A percentile compares a stretch with the other conserved stretches of the same genome.
These are phyloP conservation scores for Berkeleyomyces basicola DNA, from an alignment of 2,329 filamentous ascomycete species.

Conservation along the genomic window DNA sequence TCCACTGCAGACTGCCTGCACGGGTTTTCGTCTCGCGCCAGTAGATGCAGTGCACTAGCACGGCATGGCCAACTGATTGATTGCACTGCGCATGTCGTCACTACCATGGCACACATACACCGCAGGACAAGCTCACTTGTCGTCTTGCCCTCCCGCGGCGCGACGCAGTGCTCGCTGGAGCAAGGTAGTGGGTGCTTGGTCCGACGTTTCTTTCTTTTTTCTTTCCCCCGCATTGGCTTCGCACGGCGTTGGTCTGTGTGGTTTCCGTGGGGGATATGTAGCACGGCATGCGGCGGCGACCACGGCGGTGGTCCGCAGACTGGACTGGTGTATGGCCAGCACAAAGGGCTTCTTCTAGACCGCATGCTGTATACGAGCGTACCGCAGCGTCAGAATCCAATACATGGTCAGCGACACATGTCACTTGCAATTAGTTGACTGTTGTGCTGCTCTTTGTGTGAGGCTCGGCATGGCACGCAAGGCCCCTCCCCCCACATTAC, in stretches of 20 bases:
- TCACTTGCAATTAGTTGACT: not conserved
- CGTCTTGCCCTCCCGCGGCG: too few species aligned
- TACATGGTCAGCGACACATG: not conserved
- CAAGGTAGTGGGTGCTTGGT: too few species aligned
- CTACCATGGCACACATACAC: too few species aligned
- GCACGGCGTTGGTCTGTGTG: not conserved
- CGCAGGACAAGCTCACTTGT: too few species aligned
- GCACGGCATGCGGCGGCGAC: not conserved
- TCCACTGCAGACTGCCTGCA: too few species aligned
- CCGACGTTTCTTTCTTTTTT: too few species aligned
- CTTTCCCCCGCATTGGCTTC: not conserved
- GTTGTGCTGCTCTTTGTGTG: not conserved
- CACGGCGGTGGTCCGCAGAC: not conserved
- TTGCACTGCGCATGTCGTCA: too few species aligned
- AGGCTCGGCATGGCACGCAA: not conserved
- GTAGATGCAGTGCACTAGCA: too few species aligned
- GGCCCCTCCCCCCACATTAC: not conserved
- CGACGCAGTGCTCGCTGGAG: too few species aligned
- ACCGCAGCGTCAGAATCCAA: not conserved
- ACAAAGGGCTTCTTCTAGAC: not conserved
- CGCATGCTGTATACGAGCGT: not conserved
- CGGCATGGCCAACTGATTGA: too few species aligned
- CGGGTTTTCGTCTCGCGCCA: too few species aligned
- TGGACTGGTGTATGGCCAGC: not conserved
- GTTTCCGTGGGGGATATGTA: not conserved